Base-by-base conservation (phyloP, 2,329 filamentous ascomycete genomes). In the Diplodia intermedia region DNA sequence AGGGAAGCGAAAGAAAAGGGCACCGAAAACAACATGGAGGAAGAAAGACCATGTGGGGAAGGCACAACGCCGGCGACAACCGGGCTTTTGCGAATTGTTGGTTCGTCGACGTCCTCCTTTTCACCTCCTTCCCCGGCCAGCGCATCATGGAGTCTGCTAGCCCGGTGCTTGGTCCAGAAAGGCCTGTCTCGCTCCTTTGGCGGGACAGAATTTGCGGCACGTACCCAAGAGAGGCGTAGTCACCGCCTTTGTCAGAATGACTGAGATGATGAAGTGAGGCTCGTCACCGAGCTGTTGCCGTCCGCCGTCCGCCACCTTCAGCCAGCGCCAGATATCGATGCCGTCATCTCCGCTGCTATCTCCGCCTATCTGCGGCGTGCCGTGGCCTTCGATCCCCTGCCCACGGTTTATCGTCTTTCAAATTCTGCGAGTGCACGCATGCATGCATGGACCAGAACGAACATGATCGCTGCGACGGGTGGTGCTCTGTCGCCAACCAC, bases 141-240 rank as follows among this genome's bases (percentile, higher is more conserved):
- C 54, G 54, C 50, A 29, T 15, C 12, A 56, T 56, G 54, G 40
- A 40, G 54, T 56, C 54, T 56, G 26, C 20, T 56, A 23, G 54
- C 31, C 23, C 33, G n/a, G n/a, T n/a, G n/a, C n/a, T 36, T 5
- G 11, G 54, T 38, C 20, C 33, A 26, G 15, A 33, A 23, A 23
- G 52, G 26, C 31, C 31, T 12, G 54, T 56, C 18, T 53, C 50
- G 50, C 50, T 23, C 29, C 50, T 53, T 53, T 47, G 20, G 50
- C 29, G 20, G 50, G 50, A 26, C 20, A 31, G 8, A 29, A 23
- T 52, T 23, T 29, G 26, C 4, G 26, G 26, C 26, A 26, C 26
- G 26, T 26, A 29, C 12, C 23, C 23, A 15, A 15, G 23, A 8
- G 26, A 26, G 26, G 26, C 26, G 50, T 53, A 47, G 40, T 43